A percentile compares a stretch with the other conserved stretches of the same genome.
These are phyloP conservation scores for Cordyceps cateniannulata DNA, from an alignment of 2,329 filamentous ascomycete species.

Conservation along the genomic window DNA sequence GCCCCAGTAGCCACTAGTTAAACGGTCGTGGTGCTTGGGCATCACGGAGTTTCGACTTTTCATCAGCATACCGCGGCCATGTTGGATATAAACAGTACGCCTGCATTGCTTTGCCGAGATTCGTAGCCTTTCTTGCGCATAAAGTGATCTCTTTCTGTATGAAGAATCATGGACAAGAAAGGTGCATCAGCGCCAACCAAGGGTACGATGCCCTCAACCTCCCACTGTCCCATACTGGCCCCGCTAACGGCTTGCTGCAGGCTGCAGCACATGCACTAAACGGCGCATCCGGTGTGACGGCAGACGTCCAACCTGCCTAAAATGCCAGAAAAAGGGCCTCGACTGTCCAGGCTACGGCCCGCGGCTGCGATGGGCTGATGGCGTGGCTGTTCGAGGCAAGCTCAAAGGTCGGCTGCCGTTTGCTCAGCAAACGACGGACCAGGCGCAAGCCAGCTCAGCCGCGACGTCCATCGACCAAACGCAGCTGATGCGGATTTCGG, in stretches of 20 bases:
- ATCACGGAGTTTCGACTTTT: neutral
- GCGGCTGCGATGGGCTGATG: slow-evolving; percentile 23
- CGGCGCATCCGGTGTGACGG: slow-evolving; percentile 26
- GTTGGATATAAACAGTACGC: neutral
- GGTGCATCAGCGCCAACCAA: neutral
- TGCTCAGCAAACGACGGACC: neutral
- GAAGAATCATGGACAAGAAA: neutral
- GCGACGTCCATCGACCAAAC: neutral
- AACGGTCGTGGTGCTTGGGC: neutral
- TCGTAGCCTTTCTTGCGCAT: no score
- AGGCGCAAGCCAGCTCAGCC: neutral
- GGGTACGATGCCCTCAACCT: neutral
- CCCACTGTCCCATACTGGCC: neutral
- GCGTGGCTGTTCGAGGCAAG: slow-evolving; percentile 23
- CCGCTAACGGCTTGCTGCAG: slow-evolving; percentile 10
- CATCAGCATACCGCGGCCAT: neutral
- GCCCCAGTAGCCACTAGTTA: neutral
- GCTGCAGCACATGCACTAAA: slow-evolving; percentile 22
- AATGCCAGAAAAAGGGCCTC: slow-evolving; percentile 24
- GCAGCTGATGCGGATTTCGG: neutral
- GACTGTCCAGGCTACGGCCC: slow-evolving; percentile 22
- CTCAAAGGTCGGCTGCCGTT: slow-evolving; percentile 19
- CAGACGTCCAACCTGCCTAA: slow-evolving; percentile 19
- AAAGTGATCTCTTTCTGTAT: neutral
- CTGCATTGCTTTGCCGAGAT: neutral